Base-by-base conservation (phyloP, 2,329 filamentous ascomycete genomes). In the Acarospora socialis region DNA sequence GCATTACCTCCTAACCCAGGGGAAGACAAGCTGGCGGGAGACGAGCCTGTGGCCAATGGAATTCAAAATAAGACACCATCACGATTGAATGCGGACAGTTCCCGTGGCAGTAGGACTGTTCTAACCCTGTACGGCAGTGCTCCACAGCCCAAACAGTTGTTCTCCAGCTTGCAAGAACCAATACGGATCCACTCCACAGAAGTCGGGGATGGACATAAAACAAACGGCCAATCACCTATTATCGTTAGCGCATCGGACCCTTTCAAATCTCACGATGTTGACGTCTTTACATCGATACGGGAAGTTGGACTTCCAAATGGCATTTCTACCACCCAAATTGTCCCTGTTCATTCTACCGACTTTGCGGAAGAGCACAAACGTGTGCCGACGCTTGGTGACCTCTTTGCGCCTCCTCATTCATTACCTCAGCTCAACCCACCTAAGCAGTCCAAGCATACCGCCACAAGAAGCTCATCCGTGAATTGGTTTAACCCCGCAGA, bases 51-150 rank as follows among this genome's bases (percentile, higher is more conserved):
- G n/a, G n/a, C n/a, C n/a, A n/a, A n/a, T n/a, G n/a, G n/a, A n/a
- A n/a, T n/a, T n/a, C n/a, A n/a, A n/a, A n/a, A n/a, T n/a, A n/a
- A n/a, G n/a, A n/a, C n/a, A n/a, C n/a, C n/a, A n/a, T n/a, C n/a
- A n/a, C n/a, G n/a, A n/a, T n/a, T n/a, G n/a, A n/a, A n/a, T n/a
- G n/a, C n/a, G n/a, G n/a, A n/a, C n/a, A n/a, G n/a, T n/a, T n/a
- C n/a, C n/a, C n/a, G n/a, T n/a, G n/a, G 12, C 4, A 25, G 16
- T 25, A 20, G 17, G 14, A 37, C 28, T 16, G 35, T 87, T 4
- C 61, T 94, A 36, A 87, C 81, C 1, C 61, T 92, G 1, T 77
- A 75, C 43, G 83, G 81, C 33, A 79, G 75, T 43, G 79, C 79
- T 23, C 73, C 77, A 2, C 73, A 74, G 27, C 68, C 80, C 21